phyloP scores from a whole-genome alignment of 257 asterid species.

The Jaltomata sinuosa region DNA sequence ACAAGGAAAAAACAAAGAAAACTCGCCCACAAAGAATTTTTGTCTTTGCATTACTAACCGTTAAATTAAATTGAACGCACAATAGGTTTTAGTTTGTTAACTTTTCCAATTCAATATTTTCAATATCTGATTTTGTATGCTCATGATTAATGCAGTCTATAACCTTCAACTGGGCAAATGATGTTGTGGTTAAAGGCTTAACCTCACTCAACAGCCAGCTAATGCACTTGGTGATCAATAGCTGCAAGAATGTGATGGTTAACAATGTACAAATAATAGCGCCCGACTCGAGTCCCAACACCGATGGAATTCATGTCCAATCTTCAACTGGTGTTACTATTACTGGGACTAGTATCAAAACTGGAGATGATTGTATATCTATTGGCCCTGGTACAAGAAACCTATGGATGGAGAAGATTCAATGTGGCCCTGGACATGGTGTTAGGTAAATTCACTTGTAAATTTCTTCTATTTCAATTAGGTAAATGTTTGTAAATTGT shows the following conservation, averaged over 20 bases:
- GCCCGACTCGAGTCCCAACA: constrained; percentile 48
- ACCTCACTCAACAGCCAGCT: constrained; percentile 48
- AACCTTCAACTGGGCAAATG: constrained; percentile 46
- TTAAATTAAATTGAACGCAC: too few relatives aligned
- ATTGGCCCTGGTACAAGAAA: constrained; percentile 57
- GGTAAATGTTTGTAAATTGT: not conserved
- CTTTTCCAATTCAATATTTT: not conserved
- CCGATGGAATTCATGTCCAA: constrained; percentile 57
- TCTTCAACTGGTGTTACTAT: constrained; percentile 41
- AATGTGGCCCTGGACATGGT: constrained; percentile 81
- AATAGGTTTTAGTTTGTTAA: not conserved
- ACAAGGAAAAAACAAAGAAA: too few relatives aligned
- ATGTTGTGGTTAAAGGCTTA: constrained; percentile 29
- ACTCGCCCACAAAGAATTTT: too few relatives aligned
- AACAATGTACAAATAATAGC: constrained; percentile 38
- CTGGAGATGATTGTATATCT: constrained; percentile 62
- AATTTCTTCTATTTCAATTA: not conserved
- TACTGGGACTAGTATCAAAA: constrained; percentile 17
- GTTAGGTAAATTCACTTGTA: constrained; percentile 27
- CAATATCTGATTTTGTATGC: not conserved
- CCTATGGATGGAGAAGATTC: constrained; percentile 46
- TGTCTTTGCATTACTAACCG: too few relatives aligned
- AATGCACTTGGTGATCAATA: constrained; percentile 48
- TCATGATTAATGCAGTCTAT: constrained; percentile 35
- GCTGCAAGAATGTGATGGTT: constrained; percentile 49